phyloP scores from a whole-genome alignment of 2,329 filamentous ascomycete genomes.

The Cryphonectria parasitica region DNA sequence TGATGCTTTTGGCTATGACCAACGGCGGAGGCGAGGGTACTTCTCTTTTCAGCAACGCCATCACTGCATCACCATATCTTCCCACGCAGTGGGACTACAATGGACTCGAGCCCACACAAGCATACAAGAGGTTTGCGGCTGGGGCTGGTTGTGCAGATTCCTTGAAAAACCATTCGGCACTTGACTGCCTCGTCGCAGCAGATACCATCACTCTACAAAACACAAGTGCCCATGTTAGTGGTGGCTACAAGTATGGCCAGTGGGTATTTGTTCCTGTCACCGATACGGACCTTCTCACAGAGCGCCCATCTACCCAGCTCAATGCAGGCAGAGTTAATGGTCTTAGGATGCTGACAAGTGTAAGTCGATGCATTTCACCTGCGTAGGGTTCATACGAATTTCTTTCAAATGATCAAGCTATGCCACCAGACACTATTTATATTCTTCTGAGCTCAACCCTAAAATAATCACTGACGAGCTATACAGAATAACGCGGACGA shows the following conservation, averaged over 20 bases:
- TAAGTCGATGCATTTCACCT: constrained; percentile 10
- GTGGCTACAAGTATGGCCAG: constrained; percentile 29
- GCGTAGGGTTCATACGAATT: too few species aligned
- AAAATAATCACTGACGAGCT: neutral
- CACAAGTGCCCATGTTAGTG: constrained; percentile 33
- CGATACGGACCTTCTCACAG: constrained; percentile 39
- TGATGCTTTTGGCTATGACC: constrained; percentile 15
- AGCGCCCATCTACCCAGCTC: constrained; percentile 38
- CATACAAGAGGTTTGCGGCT: constrained; percentile 19
- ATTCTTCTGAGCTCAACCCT: neutral
- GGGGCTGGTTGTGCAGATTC: constrained; percentile 12
- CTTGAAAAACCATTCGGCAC: constrained; percentile 16
- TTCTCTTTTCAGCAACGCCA: constrained; percentile 24
- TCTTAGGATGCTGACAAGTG: constrained; percentile 31
- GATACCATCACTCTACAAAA: constrained; percentile 37
- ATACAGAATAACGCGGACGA: constrained; percentile 53
- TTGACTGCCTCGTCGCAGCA: constrained; percentile 35
- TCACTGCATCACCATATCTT: constrained; percentile 22
- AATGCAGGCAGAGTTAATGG: constrained; percentile 38
- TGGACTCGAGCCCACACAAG: constrained; percentile 10
- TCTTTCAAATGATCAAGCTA: neutral
- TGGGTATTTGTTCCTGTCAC: constrained; percentile 43
- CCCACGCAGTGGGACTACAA: constrained; percentile 20
- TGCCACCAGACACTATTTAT: neutral
- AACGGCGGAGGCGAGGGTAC: constrained; percentile 19